Percentiles rank a stretch among this genome's conserved stretches.
Evolutionary conservation across 202 grass and related monocot species (phyloP).

Genomic region (Zoysia matrella): DNA sequence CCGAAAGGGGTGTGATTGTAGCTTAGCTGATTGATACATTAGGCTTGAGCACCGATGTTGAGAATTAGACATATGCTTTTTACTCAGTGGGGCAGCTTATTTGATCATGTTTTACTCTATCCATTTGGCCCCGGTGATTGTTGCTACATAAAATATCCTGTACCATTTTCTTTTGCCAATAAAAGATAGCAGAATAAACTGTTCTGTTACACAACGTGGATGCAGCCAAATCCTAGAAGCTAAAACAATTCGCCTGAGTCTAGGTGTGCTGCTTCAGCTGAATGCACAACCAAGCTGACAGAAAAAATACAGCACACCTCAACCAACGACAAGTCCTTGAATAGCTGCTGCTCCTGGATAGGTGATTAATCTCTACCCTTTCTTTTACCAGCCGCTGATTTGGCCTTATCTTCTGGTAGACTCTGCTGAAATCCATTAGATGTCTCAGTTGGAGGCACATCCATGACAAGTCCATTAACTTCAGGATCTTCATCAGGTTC

Average conservation of each 20-base stretch:
- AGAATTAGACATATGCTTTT: neutral
- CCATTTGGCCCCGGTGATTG: neutral
- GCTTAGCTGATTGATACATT: slow-evolving; percentile 10
- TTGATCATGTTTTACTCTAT: slow-evolving; percentile 13
- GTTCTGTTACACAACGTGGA: neutral
- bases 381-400: slow-evolving; percentile 61
- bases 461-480: slow-evolving; percentile 6
- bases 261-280: neutral
- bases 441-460: slow-evolving; percentile 6
- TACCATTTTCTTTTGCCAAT: neutral
- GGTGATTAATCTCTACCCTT: slow-evolving; percentile 62
- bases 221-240: neutral
- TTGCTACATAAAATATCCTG: neutral
- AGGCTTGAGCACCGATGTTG: neutral
- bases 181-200: neutral
- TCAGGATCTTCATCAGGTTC: neutral
- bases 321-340: neutral
- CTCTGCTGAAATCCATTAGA: neutral
- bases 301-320: neutral
- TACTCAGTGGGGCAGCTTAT: slow-evolving; percentile 1
- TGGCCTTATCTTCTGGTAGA: slow-evolving; percentile 32
- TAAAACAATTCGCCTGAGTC: neutral
- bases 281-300: neutral
- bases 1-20: slow-evolving; percentile 62
- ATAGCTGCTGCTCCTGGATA: neutral